Evolutionary conservation across 2,329 filamentous ascomycete genomes (phyloP).

Genomic region (Domatiomyces globalis): DNA sequence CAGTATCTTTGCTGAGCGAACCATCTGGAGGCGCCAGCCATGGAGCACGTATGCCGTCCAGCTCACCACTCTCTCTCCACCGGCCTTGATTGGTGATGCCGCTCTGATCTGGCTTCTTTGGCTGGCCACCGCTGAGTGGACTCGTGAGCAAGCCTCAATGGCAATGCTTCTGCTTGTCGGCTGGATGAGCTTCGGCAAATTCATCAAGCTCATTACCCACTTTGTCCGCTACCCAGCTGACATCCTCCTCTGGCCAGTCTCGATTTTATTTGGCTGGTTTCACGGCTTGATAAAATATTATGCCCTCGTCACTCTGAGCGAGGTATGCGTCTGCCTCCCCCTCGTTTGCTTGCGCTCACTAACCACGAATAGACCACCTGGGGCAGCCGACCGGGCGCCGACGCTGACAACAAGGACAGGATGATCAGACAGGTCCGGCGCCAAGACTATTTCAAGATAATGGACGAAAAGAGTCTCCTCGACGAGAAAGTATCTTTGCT

Average conservation of each 20-base stretch:
- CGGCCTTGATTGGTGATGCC: constrained; percentile 66
- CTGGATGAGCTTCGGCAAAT: constrained; percentile 81
- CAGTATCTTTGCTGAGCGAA: constrained; percentile 67
- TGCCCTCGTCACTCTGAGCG: constrained; percentile 65
- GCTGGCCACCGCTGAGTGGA: constrained; percentile 52
- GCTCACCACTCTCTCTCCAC: constrained; percentile 79
- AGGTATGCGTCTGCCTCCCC: constrained; percentile 44
- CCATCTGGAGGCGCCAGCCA: constrained; percentile 77
- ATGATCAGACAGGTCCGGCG: constrained; percentile 32
- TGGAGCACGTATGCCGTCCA: constrained; percentile 93
- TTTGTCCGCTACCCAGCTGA: constrained; percentile 75
- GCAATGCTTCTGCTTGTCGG: constrained; percentile 49
- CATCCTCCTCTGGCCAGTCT: constrained; percentile 65
- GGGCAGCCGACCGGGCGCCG: constrained; percentile 85
- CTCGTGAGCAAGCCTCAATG: constrained; percentile 37
- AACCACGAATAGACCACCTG: constrained; percentile 60
- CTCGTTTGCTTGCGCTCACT: constrained; percentile 8
- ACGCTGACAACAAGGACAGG: constrained; percentile 63
- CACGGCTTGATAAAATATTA: constrained; percentile 88
- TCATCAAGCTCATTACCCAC: constrained; percentile 77
- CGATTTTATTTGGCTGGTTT: constrained; percentile 80
- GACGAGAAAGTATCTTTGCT: not conserved
- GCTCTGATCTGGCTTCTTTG: constrained; percentile 56
- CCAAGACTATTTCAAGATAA: constrained; percentile 3
- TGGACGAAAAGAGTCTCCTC: not conserved